Evolutionary conservation across 2,329 filamentous ascomycete species (phyloP).

Genomic region (Cytospora chrysosperma): DNA sequence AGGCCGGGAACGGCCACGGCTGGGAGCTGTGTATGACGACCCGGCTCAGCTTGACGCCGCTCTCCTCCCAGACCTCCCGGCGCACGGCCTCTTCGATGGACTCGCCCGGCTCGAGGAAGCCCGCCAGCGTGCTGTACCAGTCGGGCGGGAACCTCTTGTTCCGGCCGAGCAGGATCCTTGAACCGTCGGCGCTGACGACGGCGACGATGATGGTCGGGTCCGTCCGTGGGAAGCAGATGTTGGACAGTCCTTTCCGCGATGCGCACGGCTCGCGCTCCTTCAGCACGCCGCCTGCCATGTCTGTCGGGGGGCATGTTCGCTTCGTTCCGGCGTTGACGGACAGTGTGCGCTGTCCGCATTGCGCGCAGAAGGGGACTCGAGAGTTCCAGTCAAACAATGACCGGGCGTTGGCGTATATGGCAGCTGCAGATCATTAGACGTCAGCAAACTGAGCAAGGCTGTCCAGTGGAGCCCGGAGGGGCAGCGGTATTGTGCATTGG

Average conservation of each 20-base stretch:
- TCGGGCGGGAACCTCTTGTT: slow-evolving; percentile 77
- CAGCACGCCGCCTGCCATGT: slow-evolving; percentile 50
- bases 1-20: slow-evolving; percentile 84
- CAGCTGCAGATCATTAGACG: slow-evolving; percentile 55
- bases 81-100: slow-evolving; percentile 82
- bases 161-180: slow-evolving; percentile 78
- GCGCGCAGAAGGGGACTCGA: slow-evolving; percentile 87
- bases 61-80: slow-evolving; percentile 84
- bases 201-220: slow-evolving; percentile 96
- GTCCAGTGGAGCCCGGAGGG: neutral
- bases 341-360: slow-evolving; percentile 81
- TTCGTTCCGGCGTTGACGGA: slow-evolving; percentile 79
- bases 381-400: slow-evolving; percentile 92
- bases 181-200: slow-evolving; percentile 77
- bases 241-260: slow-evolving; percentile 82
- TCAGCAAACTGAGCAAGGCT: slow-evolving; percentile 21
- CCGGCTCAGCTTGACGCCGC: slow-evolving; percentile 71
- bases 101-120: slow-evolving; percentile 83
- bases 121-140: slow-evolving; percentile 88
- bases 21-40: slow-evolving; percentile 83
- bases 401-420: slow-evolving; percentile 85
- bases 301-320: slow-evolving; percentile 71
- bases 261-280: slow-evolving; percentile 67
- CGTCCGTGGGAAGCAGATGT: slow-evolving; percentile 87
- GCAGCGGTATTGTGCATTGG: neutral